These are phyloP conservation scores for Logfia minima DNA, from an alignment of 129 eudicot genomes.

Conservation along the genomic window DNA sequence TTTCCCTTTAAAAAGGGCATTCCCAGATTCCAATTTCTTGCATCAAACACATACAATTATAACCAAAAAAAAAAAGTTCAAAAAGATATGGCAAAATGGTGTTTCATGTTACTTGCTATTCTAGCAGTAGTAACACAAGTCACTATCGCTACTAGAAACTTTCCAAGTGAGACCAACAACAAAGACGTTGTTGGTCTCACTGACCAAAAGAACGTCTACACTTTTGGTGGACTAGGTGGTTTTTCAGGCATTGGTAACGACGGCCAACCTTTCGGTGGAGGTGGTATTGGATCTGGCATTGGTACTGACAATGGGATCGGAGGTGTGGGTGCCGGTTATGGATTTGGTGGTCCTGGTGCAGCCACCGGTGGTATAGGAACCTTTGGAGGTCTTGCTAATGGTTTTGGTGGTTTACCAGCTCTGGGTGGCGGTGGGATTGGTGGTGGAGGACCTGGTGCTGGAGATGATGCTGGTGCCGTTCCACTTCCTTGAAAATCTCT, in stretches of 20 bases:
- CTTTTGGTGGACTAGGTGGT: constrained; percentile 44
- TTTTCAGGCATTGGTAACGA: constrained; percentile 34
- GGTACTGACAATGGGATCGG: constrained; percentile 38
- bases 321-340: constrained; percentile 44
- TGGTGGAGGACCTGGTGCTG: constrained; percentile 43
- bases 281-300: constrained; percentile 31
- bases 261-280: constrained; percentile 44
- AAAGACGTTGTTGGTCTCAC: constrained; percentile 25
- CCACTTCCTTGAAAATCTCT: constrained; percentile 41
- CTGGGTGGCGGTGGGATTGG: constrained; percentile 47
- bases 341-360: constrained; percentile 43
- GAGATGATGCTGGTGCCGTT: constrained; percentile 25
- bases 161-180: constrained; percentile 29
- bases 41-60: constrained; percentile 21
- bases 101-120: constrained; percentile 33
- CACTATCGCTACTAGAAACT: constrained; percentile 37
- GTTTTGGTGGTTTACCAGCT: constrained; percentile 41
- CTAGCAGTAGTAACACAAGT: constrained; percentile 31
- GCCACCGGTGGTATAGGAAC: constrained; percentile 40
- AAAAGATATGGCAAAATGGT: constrained; percentile 36
- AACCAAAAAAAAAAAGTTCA: neutral
- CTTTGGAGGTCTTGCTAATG: constrained; percentile 39
- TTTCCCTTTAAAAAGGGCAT: constrained; percentile 21
- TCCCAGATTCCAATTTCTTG: constrained; percentile 23
- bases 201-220: constrained; percentile 43